These are phyloP conservation scores for Talinum fruticosum DNA, from an alignment of 148 eudicot genomes.

Conservation along the genomic window DNA sequence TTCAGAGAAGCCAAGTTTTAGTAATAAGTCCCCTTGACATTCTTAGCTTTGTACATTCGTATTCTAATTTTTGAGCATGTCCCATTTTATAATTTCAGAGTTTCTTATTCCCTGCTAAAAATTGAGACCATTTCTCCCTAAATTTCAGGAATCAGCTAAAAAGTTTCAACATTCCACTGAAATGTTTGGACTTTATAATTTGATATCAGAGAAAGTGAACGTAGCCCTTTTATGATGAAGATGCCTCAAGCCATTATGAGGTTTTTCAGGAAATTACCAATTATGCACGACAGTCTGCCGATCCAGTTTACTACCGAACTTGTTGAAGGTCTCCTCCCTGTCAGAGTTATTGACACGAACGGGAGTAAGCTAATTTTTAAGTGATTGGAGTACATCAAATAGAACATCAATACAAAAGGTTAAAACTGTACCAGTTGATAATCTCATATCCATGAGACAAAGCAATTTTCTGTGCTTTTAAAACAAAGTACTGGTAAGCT, in stretches of 20 bases:
- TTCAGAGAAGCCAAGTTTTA: too few species aligned
- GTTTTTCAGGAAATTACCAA: slow-evolving; percentile 44
- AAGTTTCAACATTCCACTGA: background rate
- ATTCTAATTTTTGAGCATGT: background rate
- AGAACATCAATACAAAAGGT: background rate
- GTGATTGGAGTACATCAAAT: background rate
- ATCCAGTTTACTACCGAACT: slow-evolving; percentile 67
- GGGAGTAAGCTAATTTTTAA: slow-evolving; percentile 4
- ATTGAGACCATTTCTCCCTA: background rate
- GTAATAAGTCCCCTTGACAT: too few species aligned
- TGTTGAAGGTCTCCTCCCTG: slow-evolving; percentile 97
- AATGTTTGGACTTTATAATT: background rate
- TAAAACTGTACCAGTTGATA: slow-evolving; percentile 63
- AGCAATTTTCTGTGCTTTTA: slow-evolving; percentile 82
- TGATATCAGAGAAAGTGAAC: background rate
- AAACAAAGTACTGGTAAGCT: slow-evolving; percentile 82
- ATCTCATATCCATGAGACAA: slow-evolving; percentile 82
- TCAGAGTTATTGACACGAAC: slow-evolving; percentile 15
- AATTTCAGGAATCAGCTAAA: background rate
- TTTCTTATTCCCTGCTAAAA: background rate
- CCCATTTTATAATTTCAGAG: background rate
- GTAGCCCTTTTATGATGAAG: background rate
- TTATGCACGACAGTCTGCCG: slow-evolving; percentile 77
- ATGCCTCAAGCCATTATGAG: background rate
- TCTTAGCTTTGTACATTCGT: background rate